These are phyloP conservation scores for Geum urbanum DNA, from an alignment of 306 rosid species.

Conservation along the genomic window DNA sequence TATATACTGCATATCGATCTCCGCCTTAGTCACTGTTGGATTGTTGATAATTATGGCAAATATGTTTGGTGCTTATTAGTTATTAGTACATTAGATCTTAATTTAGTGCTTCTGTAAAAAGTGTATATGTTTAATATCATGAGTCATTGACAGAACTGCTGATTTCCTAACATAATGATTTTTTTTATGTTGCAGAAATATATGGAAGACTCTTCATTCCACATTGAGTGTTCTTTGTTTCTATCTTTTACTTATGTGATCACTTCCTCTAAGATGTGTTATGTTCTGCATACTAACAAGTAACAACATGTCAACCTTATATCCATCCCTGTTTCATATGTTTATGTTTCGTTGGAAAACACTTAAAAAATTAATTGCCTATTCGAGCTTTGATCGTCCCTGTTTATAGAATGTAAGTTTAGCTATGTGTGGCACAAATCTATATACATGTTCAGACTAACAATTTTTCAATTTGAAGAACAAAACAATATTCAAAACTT, in stretches of 20 bases:
- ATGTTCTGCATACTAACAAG: too few relatives aligned
- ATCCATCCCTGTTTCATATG: not conserved
- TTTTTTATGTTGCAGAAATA: conserved; percentile 57
- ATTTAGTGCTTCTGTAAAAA: conserved; percentile 14
- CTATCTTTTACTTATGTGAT: too few relatives aligned
- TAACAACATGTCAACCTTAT: too few relatives aligned
- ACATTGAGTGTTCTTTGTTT: conserved; percentile 37
- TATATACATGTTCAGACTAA: not conserved
- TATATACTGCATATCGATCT: too few relatives aligned
- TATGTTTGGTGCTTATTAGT: conserved; percentile 4
- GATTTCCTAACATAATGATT: conserved; percentile 23
- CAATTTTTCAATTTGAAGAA: conserved; percentile 1
- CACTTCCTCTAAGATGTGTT: too few relatives aligned
- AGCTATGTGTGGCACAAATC: not conserved
- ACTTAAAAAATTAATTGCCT: not conserved
- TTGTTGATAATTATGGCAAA: too few relatives aligned
- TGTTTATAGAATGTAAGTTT: not conserved
- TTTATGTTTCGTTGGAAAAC: not conserved
- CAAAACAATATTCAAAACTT: too few relatives aligned
- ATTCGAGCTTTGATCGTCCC: not conserved
- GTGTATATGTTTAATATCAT: conserved; percentile 18
- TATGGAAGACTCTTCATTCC: conserved; percentile 88
- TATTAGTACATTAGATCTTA: conserved; percentile 6
- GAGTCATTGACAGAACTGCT: not conserved
- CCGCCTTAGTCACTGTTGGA: conserved; percentile 49